A percentile compares a stretch with the other conserved stretches of the same genome.
phyloP scores from a whole-genome alignment of 805 yeast species.

The Wickerhamomyces bovis region DNA sequence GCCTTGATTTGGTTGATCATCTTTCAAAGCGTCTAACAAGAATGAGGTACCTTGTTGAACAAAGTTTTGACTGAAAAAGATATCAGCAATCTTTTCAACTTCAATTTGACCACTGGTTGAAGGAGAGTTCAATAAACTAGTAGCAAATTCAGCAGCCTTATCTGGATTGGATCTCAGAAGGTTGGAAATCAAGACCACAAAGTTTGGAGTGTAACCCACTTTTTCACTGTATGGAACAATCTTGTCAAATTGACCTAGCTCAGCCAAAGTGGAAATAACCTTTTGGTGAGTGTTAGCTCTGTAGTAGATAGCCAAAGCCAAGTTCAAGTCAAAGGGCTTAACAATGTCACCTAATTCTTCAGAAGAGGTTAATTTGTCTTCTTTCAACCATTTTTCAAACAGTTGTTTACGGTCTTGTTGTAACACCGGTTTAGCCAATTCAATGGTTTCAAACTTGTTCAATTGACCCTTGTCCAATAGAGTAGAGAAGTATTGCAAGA shows the following conservation, averaged over 20 bases:
- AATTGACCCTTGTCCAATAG: slow-evolving; percentile 88
- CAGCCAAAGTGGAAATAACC: slow-evolving; percentile 89
- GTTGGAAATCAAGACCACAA: slow-evolving; percentile 81
- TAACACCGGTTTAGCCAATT: slow-evolving; percentile 89
- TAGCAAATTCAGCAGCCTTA: slow-evolving; percentile 95
- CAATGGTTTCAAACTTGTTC: slow-evolving; percentile 89
- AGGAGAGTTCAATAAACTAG: slow-evolving; percentile 66
- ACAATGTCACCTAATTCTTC: slow-evolving; percentile 97
- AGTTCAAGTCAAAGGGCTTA: slow-evolving; percentile 75
- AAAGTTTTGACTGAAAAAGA: slow-evolving; percentile 88
- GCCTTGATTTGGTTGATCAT: slow-evolving; percentile 90
- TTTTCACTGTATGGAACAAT: slow-evolving; percentile 90
- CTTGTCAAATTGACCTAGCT: slow-evolving; percentile 93
- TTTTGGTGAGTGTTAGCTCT: slow-evolving; percentile 79
- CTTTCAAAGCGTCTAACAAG: slow-evolving; percentile 89
- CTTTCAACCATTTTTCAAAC: slow-evolving; percentile 94
- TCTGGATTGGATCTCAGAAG: slow-evolving; percentile 93
- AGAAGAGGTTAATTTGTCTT: slow-evolving; percentile 89
- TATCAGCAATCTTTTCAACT: slow-evolving; percentile 83
- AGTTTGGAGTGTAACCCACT: slow-evolving; percentile 85
- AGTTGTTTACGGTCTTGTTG: slow-evolving; percentile 92
- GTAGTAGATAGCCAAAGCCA: slow-evolving; percentile 87
- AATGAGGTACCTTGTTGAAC: slow-evolving; percentile 98
- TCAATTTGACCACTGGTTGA: slow-evolving; percentile 56
- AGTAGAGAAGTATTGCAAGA: slow-evolving; percentile 86